These are phyloP conservation scores for Clohesyomyces aquaticus DNA, from an alignment of 495 filamentous ascomycete genomes.

Conservation along the genomic window DNA sequence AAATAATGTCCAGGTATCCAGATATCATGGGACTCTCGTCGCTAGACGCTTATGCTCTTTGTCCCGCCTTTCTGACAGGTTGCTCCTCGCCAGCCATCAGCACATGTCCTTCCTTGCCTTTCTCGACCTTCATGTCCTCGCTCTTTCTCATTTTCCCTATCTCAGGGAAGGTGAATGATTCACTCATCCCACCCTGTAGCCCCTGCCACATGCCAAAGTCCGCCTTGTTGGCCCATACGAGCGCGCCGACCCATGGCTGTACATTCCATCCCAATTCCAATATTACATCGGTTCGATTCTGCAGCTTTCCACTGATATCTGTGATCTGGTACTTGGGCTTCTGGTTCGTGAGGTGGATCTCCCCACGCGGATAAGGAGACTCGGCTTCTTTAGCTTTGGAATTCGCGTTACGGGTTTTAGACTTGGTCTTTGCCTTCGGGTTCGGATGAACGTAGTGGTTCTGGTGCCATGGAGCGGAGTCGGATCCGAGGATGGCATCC, in stretches of 20 bases:
- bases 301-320: conserved; percentile 76
- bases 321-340: conserved; percentile 93
- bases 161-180: conserved; percentile 72
- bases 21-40: too few relatives aligned
- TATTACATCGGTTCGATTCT: conserved; percentile 70
- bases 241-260: conserved; percentile 91
- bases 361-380: conserved; percentile 54
- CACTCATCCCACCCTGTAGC: conserved; percentile 63
- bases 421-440: conserved; percentile 41
- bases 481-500: conserved; percentile 85
- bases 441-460: conserved; percentile 54
- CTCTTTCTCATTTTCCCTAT: conserved; percentile 52
- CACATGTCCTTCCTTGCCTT: conserved; percentile 48
- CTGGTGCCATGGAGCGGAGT: conserved; percentile 56
- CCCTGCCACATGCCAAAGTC: conserved; percentile 66
- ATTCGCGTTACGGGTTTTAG: conserved; percentile 25
- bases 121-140: conserved; percentile 46
- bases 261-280: conserved; percentile 89
- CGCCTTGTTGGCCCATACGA: conserved; percentile 73
- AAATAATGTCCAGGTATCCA: too few relatives aligned
- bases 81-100: conserved; percentile 43
- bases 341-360: conserved; percentile 74
- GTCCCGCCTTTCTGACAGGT: conserved; percentile 12
- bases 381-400: conserved; percentile 5
- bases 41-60: too few relatives aligned